These are phyloP conservation scores for Leccinum subgranulosum DNA, from an alignment of 768 basidiomycete genomes.

Conservation along the genomic window DNA sequence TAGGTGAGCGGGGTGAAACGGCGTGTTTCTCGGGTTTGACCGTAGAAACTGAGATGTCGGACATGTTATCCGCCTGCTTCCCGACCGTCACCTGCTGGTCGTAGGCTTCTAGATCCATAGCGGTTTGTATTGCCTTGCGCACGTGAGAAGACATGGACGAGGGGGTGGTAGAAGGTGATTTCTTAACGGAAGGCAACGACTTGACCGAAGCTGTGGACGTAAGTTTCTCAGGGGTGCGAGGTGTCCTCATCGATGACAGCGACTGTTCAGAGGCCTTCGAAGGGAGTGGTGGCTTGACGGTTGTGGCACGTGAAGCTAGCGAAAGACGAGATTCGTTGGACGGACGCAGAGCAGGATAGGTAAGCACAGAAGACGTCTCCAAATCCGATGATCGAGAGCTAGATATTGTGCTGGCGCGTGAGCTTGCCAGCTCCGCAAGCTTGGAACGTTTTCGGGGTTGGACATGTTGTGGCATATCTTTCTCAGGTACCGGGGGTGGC, in stretches of 20 bases:
- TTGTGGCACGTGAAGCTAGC: slow-evolving; percentile 25
- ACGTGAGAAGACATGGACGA: slow-evolving; percentile 61
- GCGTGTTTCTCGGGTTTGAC: slow-evolving; percentile 17
- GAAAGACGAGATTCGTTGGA: slow-evolving; percentile 50
- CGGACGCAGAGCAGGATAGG: slow-evolving; percentile 71
- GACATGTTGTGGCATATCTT: slow-evolving; percentile 20
- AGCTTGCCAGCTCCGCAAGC: slow-evolving; percentile 64
- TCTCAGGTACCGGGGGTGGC: slow-evolving; percentile 24
- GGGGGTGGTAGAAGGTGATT: slow-evolving; percentile 28
- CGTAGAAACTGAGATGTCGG: slow-evolving; percentile 23
- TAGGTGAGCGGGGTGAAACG: slow-evolving; percentile 22
- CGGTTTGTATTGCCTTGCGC: slow-evolving; percentile 63
- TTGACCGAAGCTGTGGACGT: slow-evolving; percentile 19
- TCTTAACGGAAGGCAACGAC: slow-evolving; percentile 24
- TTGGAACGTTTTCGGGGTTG: slow-evolving; percentile 53
- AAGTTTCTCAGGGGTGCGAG: slow-evolving; percentile 21
- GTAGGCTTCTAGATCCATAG: slow-evolving; percentile 56
- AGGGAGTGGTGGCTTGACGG: slow-evolving; percentile 3
- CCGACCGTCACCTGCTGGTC: slow-evolving; percentile 33
- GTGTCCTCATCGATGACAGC: slow-evolving; percentile 15
- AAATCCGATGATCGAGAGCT: slow-evolving; percentile 56
- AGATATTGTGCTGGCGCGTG: slow-evolving; percentile 49
- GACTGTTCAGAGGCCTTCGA: slow-evolving; percentile 22
- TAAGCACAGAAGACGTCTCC: slow-evolving; percentile 61
- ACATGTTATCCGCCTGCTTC: slow-evolving; percentile 9